Conservation (phyloP, 164 flowering plant species). For the Stephania japonica region DNA sequence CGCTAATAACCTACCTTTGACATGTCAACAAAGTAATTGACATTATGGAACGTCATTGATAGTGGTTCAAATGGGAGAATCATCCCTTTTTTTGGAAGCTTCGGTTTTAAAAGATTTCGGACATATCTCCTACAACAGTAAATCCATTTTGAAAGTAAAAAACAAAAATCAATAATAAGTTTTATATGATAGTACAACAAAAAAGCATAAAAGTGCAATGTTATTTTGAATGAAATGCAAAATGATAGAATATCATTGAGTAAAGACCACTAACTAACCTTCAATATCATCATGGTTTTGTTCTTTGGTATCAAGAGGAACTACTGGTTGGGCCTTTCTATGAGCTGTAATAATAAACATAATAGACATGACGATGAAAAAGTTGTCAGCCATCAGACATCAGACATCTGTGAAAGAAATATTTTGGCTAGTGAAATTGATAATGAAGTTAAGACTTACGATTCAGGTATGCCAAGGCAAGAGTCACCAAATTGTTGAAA, state of each 20-base stretch:
- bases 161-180: too few species aligned
- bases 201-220: neutral
- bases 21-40: conserved; percentile 87
- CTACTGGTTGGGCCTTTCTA: conserved; percentile 37
- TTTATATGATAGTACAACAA: neutral
- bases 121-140: conserved; percentile 23
- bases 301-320: conserved; percentile 28
- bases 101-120: conserved; percentile 15
- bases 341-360: conserved; percentile 60
- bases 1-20: conserved; percentile 53
- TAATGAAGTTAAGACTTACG: conserved; percentile 43
- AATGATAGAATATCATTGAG: neutral
- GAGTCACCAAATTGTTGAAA: conserved; percentile 55
- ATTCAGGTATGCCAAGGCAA: conserved; percentile 58
- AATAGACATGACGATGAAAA: neutral
- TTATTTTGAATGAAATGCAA: neutral
- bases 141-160: conserved; percentile 2
- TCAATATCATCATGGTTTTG: conserved; percentile 21
- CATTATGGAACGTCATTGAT: conserved; percentile 75
- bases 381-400: neutral
- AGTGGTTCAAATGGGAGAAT: conserved; percentile 85
- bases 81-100: conserved; percentile 61
- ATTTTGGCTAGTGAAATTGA: neutral
- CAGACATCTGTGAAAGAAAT: neutral
- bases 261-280: conserved; percentile 20